phyloP scores from a whole-genome alignment of 2,329 filamentous ascomycete genomes.

The Parascedosporium putredinis region DNA sequence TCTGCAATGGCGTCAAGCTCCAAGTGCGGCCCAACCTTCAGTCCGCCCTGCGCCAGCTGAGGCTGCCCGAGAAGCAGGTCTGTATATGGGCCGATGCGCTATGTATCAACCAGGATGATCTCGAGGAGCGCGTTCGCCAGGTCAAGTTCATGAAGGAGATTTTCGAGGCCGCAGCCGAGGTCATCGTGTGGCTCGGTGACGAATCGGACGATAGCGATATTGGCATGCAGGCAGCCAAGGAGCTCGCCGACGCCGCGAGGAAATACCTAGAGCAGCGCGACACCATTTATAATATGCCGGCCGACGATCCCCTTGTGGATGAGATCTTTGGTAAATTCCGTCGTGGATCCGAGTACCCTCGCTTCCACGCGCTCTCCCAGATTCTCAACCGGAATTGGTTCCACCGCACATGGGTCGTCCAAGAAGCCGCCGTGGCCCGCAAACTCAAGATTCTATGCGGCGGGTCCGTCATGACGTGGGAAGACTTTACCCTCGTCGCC shows the following conservation, averaged over 20 bases:
- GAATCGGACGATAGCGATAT: slow-evolving; percentile 5
- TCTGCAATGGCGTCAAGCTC: neutral
- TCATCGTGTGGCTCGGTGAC: slow-evolving; percentile 11
- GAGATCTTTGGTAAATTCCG: neutral
- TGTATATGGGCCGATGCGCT: slow-evolving; percentile 14
- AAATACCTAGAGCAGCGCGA: neutral
- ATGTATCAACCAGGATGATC: slow-evolving; percentile 14
- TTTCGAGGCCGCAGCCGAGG: slow-evolving; percentile 11
- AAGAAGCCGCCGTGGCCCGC: neutral
- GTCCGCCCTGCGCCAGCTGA: slow-evolving; percentile 2
- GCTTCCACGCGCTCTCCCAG: neutral
- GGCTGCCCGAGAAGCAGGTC: neutral
- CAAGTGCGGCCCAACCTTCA: slow-evolving; percentile 5
- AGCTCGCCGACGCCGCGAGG: neutral
- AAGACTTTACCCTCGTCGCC: neutral
- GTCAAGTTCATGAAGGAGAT: slow-evolving; percentile 13
- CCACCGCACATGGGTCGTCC: neutral
- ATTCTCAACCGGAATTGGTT: neutral
- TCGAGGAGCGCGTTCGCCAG: slow-evolving; percentile 12
- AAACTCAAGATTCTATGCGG: neutral
- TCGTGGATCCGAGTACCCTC: neutral
- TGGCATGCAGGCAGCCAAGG: slow-evolving; percentile 6
- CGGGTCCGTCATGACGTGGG: neutral
- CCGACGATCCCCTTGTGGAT: neutral
- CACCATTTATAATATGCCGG: neutral